Conservation (phyloP, 176 grass and related monocot species). For the Juncus inflexus region DNA sequence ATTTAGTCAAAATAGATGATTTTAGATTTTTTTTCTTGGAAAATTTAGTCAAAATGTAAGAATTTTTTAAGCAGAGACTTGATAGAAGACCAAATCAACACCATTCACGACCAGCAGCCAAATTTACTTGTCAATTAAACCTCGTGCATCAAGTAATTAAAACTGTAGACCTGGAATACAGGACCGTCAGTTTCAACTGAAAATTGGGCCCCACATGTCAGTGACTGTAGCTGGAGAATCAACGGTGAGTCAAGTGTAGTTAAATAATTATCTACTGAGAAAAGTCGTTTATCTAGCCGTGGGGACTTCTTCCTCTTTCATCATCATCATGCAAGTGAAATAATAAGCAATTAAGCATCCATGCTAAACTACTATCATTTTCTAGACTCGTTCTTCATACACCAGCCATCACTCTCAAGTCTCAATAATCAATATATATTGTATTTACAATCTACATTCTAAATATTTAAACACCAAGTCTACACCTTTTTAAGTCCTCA, state of each 20-base stretch:
- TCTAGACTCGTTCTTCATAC: constrained; percentile 6
- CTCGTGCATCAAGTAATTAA: too few relatives aligned
- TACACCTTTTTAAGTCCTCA: neutral
- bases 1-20: too few relatives aligned
- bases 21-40: too few relatives aligned
- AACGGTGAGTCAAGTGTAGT: neutral
- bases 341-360: neutral
- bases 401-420: neutral
- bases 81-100: too few relatives aligned
- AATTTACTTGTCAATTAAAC: too few relatives aligned
- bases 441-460: too few relatives aligned
- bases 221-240: neutral
- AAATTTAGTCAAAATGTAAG: too few relatives aligned
- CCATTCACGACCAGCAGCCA: too few relatives aligned
- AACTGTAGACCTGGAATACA: too few relatives aligned
- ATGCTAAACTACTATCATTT: neutral
- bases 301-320: constrained; percentile 2
- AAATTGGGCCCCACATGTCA: constrained; percentile 1
- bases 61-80: too few relatives aligned
- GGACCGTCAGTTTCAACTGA: too few relatives aligned
- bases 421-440: neutral
- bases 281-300: constrained; percentile 21
- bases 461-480: neutral
- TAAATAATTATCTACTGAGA: neutral
- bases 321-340: neutral